Percentiles rank a stretch among this genome's conserved stretches.
Conservation (phyloP, 2,329 filamentous ascomycete species). For the Cryphonectria carpinicola region DNA sequence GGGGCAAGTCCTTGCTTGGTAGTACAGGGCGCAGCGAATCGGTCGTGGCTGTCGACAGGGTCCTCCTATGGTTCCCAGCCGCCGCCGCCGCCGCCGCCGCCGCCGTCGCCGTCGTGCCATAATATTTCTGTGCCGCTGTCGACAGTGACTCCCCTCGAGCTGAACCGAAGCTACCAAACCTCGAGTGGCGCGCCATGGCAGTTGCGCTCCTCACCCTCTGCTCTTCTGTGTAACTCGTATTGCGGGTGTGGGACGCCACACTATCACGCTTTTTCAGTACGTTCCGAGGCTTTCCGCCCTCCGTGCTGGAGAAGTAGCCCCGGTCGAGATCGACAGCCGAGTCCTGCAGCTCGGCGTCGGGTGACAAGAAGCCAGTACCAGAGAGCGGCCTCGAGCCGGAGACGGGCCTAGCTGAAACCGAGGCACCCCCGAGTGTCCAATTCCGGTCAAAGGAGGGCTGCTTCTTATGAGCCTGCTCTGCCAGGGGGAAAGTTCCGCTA, state of each 20-base stretch:
- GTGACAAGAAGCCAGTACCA: slow-evolving; percentile 55
- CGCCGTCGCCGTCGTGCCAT: slow-evolving; percentile 47
- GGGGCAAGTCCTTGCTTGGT: slow-evolving; percentile 57
- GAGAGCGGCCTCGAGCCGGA: slow-evolving; percentile 51
- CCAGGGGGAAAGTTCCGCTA: slow-evolving; percentile 48
- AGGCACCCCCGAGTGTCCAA: slow-evolving; percentile 65
- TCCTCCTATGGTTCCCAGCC: slow-evolving; percentile 56
- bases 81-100: slow-evolving; percentile 46
- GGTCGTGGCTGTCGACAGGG: slow-evolving; percentile 63
- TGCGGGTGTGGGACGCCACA: slow-evolving; percentile 61
- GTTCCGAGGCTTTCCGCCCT: slow-evolving; percentile 78
- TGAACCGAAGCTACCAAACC: slow-evolving; percentile 80
- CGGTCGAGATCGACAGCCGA: slow-evolving; percentile 71
- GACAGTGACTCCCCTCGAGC: slow-evolving; percentile 64
- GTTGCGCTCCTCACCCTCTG: slow-evolving; percentile 68
- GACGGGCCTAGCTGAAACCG: slow-evolving; percentile 35
- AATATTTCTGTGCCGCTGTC: slow-evolving; percentile 73
- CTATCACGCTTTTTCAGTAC: slow-evolving; percentile 80
- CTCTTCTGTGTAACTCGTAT: slow-evolving; percentile 78
- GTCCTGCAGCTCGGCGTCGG: slow-evolving; percentile 49
- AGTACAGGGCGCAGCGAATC: slow-evolving; percentile 57
- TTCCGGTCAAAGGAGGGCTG: slow-evolving; percentile 72
- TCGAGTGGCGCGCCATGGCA: slow-evolving; percentile 72
- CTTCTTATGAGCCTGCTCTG: slow-evolving; percentile 59
- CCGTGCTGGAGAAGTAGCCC: slow-evolving; percentile 91